Evolutionary conservation across 257 asterid species (phyloP), one percentile per base, ranked within the genome.

Genomic region (Thymus quinquecostatus): DNA sequence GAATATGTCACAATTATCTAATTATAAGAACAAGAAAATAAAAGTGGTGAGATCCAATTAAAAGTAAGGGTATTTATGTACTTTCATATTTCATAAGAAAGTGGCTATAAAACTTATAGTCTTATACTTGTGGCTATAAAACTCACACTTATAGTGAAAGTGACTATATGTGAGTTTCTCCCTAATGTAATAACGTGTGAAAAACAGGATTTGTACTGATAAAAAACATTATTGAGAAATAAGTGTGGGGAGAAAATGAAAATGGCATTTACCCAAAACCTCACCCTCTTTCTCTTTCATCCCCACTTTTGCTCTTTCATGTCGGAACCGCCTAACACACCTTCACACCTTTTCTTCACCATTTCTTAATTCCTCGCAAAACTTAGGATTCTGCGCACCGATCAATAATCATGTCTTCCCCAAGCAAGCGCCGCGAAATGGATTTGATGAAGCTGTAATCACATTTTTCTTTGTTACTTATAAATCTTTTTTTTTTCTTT

Each of bases 371-470:
- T 27, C 67, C 69, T 74, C 70, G 11, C 40, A 10, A 34, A 69
- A 30, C 32, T 51, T 49, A 30, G 66, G 54, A 21, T 21, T 21
- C 21, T 5, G 51, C 4, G 34, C 57, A 32, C 27, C 34, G 34
- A 51, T 60, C 49, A 71, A 62, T 49, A 79, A 73, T 57, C 87
- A 92, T 89, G 96, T 86, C 98, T 80, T 89, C 94, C 49, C 96
- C 98, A 67, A 89, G 87, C 94, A 89, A 88, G 70, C 92, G 98
- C 80, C 78, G 98, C 72, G 96, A 92, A 75, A 89, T 89, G 98
- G 98, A 92, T 81, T 82, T 92, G 87, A 88, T 88, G 97, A 90
- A 92, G 82, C 92, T 92, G 97, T 92, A 92, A 80, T 73, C 51
- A 72, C 81, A 21, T 21, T 21, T 21, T 21, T 21, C 21, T 21